phyloP scores from a whole-genome alignment of 1,139 yeast genomes.

The Candida sp. region DNA sequence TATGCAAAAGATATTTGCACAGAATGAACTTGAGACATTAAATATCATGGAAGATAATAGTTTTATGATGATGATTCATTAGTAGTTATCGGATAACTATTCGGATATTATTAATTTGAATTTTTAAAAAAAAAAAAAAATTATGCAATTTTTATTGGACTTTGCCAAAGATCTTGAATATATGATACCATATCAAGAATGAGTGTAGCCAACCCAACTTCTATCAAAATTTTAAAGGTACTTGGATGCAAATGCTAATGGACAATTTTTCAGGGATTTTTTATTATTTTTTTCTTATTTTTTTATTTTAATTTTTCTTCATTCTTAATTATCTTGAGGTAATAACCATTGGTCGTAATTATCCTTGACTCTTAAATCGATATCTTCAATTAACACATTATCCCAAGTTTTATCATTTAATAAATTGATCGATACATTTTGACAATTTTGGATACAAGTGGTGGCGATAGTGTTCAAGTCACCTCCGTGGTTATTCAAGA shows the following conservation, averaged over 20 bases:
- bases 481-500: constrained; percentile 29
- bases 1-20: not conserved
- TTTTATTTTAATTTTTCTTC: not conserved
- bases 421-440: constrained; percentile 37
- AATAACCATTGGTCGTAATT: constrained; percentile 44
- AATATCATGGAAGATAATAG: not conserved
- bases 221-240: not conserved
- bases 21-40: too few relatives aligned
- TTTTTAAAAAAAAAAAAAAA: not conserved
- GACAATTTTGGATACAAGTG: constrained; percentile 31
- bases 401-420: constrained; percentile 22
- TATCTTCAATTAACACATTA: constrained; percentile 25
- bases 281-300: not conserved
- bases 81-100: not conserved
- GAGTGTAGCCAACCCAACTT: too few relatives aligned
- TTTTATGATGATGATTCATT: not conserved
- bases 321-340: constrained; percentile 3
- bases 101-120: not conserved
- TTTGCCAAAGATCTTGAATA: not conserved
- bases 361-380: constrained; percentile 40
- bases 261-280: not conserved
- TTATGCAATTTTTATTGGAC: not conserved
- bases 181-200: not conserved
- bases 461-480: constrained; percentile 24
- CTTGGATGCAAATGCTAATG: not conserved